These are phyloP conservation scores for Tylopilus orsonianus DNA, from an alignment of 1,284 basidiomycete species.

Conservation along the genomic window DNA sequence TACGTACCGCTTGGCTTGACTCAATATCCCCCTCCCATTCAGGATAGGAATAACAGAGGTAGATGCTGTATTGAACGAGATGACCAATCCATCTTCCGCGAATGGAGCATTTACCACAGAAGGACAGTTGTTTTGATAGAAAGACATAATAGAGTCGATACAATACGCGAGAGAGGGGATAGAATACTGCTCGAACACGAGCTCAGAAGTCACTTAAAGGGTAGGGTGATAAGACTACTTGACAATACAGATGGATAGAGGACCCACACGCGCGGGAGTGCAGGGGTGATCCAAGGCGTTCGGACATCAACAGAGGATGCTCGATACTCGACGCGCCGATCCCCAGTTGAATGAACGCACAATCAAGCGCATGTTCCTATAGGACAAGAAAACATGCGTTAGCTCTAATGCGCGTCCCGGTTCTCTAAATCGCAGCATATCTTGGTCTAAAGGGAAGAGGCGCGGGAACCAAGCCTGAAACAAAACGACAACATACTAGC, in stretches of 20 bases:
- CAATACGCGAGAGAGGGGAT: conserved; percentile 88
- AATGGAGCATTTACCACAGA: conserved; percentile 37
- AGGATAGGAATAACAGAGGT: conserved; percentile 88
- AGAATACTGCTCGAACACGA: conserved; percentile 94
- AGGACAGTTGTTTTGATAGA: conserved; percentile 71
- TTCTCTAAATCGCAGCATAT: neutral
- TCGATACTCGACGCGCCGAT: conserved; percentile 78
- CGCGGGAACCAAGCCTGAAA: neutral
- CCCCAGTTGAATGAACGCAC: conserved; percentile 85
- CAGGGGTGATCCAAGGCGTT: conserved; percentile 86
- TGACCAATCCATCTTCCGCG: conserved; percentile 70
- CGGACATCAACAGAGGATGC: conserved; percentile 94
- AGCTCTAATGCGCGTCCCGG: neutral
- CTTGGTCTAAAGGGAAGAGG: neutral
- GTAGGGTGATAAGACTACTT: neutral
- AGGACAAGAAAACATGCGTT: neutral
- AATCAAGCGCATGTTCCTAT: conserved; percentile 94
- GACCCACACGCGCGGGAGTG: conserved; percentile 83
- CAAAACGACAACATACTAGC: conserved; percentile 60
- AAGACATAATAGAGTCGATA: conserved; percentile 91
- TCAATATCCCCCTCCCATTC: conserved; percentile 76
- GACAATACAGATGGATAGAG: neutral
- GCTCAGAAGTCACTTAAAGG: conserved; percentile 76
- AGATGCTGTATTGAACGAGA: conserved; percentile 84
- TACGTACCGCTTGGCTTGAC: conserved; percentile 77